Evolutionary conservation across 2,329 filamentous ascomycete genomes (phyloP), one percentile per base, ranked within the genome.

Genomic region (Cladosporium sphaerospermum): DNA sequence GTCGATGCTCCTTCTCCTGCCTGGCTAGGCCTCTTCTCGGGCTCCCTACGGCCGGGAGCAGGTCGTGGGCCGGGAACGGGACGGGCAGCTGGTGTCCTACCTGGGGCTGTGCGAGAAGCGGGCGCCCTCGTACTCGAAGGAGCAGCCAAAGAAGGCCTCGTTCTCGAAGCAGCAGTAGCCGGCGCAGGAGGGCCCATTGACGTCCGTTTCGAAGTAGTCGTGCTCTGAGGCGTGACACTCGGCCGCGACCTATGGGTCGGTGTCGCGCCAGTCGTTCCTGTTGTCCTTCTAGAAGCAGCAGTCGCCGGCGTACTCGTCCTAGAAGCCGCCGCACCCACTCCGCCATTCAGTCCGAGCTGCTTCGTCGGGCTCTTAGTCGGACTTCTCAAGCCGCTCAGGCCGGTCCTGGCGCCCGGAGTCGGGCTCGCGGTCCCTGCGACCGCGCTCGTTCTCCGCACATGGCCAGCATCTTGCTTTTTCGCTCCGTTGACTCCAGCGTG

Each of bases 301-400:
- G 79, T 82, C 39, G 83, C 79, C 1, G 86, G 83, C 2, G 84
- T 88, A 37, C 73, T 79, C 10, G 83, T 88, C 61, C 84, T 76
- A 39, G 85, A 85, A 1, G 77, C 80, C 2, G 77, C 73, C 4
- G 77, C 69, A 60, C 79, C 84, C 1, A 83, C 80, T 3, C 72
- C 71, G 1, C 82, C 60, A 55, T 61, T 63, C 13, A 55, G 72
- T 36, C 69, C 76, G 43, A 87, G 68, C 61, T 88, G 85, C 65
- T 93, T 93, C 3, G 85, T 88, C 1, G 88, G 88, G 1, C 87
- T 91, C 63, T 88, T 91, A 0, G 81, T 84, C 2, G 88, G 87
- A 54, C 85, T 89, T 83, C 90, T 64, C 37, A 60, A 39, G 54
- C 82, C 76, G 64, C 81, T 85, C 11, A 77, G 73, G 13, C 56